Evolutionary conservation across 140 eudicot species (phyloP).

Genomic region (Eryngium alpinum): DNA sequence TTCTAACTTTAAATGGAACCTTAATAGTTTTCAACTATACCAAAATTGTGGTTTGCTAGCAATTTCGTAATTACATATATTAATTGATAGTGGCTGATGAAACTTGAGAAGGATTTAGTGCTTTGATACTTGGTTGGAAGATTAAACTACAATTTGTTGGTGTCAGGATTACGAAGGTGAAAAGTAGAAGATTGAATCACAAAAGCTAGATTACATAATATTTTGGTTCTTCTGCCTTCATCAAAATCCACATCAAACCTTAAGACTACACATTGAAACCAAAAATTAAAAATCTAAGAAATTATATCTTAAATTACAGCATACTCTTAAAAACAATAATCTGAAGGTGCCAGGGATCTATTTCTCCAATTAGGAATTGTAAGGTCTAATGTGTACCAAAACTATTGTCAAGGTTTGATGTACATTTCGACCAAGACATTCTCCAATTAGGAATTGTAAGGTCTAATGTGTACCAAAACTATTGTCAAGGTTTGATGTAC

Average conservation of each 20-base stretch:
- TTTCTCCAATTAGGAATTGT: neutral
- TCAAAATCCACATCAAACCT: neutral
- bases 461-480: neutral
- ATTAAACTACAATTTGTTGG: neutral
- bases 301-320: neutral
- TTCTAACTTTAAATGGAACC: too few species aligned
- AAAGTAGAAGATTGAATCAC: neutral
- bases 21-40: too few species aligned
- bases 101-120: too few species aligned
- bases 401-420: neutral
- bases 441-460: neutral
- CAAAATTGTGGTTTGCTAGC: too few species aligned
- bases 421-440: slow-evolving; percentile 2
- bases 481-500: neutral
- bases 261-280: neutral
- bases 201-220: neutral
- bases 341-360: neutral
- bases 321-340: neutral
- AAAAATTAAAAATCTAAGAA: neutral
- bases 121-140: neutral
- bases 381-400: neutral
- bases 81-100: neutral
- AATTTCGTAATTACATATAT: too few species aligned
- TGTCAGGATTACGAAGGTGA: neutral
- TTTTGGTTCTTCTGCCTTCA: neutral